A percentile compares a stretch with the other conserved stretches of the same genome.
phyloP scores from a whole-genome alignment of 163 green algal species.

The Scenedesmus sp. region DNA sequence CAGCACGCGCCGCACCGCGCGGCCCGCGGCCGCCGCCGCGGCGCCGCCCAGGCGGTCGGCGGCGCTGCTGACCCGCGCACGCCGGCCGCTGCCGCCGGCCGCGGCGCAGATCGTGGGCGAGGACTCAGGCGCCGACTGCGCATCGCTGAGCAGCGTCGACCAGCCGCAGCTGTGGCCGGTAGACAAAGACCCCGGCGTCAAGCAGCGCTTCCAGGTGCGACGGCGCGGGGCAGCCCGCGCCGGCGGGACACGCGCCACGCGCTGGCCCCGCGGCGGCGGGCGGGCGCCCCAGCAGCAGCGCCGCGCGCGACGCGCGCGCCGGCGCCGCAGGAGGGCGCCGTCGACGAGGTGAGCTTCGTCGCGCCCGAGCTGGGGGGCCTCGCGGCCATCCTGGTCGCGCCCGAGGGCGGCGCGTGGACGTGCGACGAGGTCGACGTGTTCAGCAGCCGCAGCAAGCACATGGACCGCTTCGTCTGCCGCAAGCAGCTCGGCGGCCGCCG shows the following conservation, averaged over 20 bases:
- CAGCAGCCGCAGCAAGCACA: slow-evolving; percentile 66
- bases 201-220: slow-evolving; percentile 64
- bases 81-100: no score
- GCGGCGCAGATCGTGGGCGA: slow-evolving; percentile 46
- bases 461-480: slow-evolving; percentile 74
- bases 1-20: no score
- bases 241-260: no score
- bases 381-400: slow-evolving; percentile 72
- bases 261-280: no score
- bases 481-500: slow-evolving; percentile 58
- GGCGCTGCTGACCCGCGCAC: no score
- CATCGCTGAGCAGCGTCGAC: not conserved
- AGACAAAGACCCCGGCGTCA: slow-evolving; percentile 13
- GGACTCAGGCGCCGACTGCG: slow-evolving; percentile 50
- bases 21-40: no score
- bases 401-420: slow-evolving; percentile 76
- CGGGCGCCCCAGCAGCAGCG: not conserved
- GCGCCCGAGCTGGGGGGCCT: slow-evolving; percentile 80
- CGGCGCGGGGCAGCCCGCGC: no score
- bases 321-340: slow-evolving; percentile 57
- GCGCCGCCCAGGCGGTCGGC: no score
- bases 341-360: slow-evolving; percentile 76
- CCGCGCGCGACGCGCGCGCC: not conserved
- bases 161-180: not conserved
- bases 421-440: slow-evolving; percentile 78